phyloP scores from a whole-genome alignment of 1,284 basidiomycete species.

The Cutaneotrichosporon sp. region DNA sequence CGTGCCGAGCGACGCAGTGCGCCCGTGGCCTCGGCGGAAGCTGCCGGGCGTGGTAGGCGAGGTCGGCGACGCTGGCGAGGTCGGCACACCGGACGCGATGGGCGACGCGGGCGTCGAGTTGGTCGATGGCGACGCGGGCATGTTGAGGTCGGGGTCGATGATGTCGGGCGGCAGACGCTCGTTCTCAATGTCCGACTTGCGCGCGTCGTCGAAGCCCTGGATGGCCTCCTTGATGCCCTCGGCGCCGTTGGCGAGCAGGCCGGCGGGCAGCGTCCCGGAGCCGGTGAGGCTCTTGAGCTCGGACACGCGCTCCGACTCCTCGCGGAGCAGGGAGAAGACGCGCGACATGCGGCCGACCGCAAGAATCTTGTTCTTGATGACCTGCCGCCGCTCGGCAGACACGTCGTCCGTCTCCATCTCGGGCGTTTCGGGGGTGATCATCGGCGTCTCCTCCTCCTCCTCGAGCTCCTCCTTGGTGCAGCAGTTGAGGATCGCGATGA shows the following conservation, averaged over 20 bases:
- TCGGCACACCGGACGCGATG: conserved; percentile 14
- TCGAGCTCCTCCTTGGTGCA: conserved; percentile 94
- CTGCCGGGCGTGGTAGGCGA: conserved; percentile 36
- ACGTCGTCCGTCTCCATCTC: conserved; percentile 56
- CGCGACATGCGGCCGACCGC: conserved; percentile 95
- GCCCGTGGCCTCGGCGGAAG: conserved; percentile 66
- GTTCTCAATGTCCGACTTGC: conserved; percentile 98
- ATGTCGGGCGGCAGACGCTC: conserved; percentile 94
- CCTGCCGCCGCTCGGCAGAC: conserved; percentile 70
- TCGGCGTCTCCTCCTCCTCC: conserved; percentile 65
- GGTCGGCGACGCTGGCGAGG: conserved; percentile 48
- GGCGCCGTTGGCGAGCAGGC: conserved; percentile 81
- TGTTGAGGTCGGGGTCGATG: conserved; percentile 65
- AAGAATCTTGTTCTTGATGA: conserved; percentile 97
- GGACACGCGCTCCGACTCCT: conserved; percentile 96
- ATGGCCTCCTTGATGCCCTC: conserved; percentile 97
- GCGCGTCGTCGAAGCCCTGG: conserved; percentile 93
- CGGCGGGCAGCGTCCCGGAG: conserved; percentile 77
- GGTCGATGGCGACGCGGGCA: conserved; percentile 58
- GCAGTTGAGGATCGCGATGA: conserved; percentile 89
- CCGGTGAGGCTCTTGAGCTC: conserved; percentile 91
- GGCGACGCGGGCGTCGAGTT: conserved; percentile 40
- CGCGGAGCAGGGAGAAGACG: conserved; percentile 95
- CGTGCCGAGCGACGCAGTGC: conserved; percentile 89
- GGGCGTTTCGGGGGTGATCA: conserved; percentile 48